Conservation (phyloP, 2,329 filamentous ascomycete genomes). For the Hansfordia pulvinata region DNA sequence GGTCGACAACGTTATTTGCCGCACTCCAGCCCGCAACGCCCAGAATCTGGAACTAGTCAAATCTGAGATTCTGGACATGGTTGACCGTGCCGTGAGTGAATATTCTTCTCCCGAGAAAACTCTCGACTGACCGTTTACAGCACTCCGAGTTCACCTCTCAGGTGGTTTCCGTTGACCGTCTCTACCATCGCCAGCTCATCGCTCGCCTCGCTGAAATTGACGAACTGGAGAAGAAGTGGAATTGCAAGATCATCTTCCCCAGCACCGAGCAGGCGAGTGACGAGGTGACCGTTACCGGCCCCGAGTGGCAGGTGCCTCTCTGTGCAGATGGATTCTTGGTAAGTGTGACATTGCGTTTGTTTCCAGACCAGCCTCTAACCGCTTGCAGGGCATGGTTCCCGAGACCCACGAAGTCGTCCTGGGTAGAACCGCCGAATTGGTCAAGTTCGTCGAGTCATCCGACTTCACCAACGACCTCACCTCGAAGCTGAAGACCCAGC, state of each 20-base stretch:
- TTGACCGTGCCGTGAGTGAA: constrained; percentile 69
- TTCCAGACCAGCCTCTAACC: constrained; percentile 15
- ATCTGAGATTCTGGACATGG: constrained; percentile 98
- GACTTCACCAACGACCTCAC: constrained; percentile 72
- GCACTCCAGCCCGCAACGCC: constrained; percentile 90
- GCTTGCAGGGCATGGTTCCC: constrained; percentile 74
- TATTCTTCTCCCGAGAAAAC: constrained; percentile 2
- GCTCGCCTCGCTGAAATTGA: constrained; percentile 81
- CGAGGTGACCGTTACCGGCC: constrained; percentile 86
- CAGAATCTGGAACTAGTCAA: constrained; percentile 95
- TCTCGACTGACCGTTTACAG: constrained; percentile 22
- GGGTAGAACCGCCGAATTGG: constrained; percentile 59
- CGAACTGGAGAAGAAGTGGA: constrained; percentile 96
- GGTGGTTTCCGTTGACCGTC: constrained; percentile 81
- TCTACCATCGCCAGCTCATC: constrained; percentile 91
- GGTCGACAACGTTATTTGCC: constrained; percentile 97
- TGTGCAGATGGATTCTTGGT: constrained; percentile 91
- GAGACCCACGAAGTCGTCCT: constrained; percentile 89
- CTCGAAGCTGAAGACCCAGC: constrained; percentile 76
- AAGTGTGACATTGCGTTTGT: constrained; percentile 14
- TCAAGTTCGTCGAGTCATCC: constrained; percentile 67
- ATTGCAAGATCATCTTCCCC: constrained; percentile 97
- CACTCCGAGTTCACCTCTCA: constrained; percentile 96
- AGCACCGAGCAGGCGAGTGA: constrained; percentile 96
- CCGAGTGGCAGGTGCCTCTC: constrained; percentile 95